These are phyloP conservation scores for Xylariaceae sp. DNA, from an alignment of 2,329 filamentous ascomycete genomes.

Conservation along the genomic window DNA sequence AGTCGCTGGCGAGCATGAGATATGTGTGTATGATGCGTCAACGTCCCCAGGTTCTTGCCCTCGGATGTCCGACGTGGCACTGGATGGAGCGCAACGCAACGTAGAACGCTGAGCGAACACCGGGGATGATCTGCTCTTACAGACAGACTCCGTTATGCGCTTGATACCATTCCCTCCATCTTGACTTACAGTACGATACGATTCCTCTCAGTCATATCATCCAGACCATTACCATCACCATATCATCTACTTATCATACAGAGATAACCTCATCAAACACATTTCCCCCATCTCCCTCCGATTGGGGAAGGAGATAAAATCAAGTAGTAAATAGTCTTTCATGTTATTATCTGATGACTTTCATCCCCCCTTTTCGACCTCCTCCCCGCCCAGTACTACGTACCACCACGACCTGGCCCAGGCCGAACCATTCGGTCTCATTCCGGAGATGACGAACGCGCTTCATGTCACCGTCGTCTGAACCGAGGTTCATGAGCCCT, in stretches of 20 bases:
- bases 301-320: background rate
- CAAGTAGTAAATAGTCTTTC: background rate
- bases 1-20: too few relatives aligned
- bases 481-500: background rate
- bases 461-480: too few relatives aligned
- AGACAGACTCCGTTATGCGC: too few relatives aligned
- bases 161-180: background rate
- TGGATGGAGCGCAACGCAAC: background rate
- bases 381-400: conserved; percentile 2
- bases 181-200: background rate
- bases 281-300: background rate
- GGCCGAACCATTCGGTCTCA: conserved; percentile 7
- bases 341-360: background rate
- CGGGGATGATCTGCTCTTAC: background rate
- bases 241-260: too few relatives aligned
- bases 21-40: background rate
- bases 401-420: conserved; percentile 6
- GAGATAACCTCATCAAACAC: too few relatives aligned
- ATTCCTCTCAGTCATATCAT: background rate
- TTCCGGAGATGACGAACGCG: conserved; percentile 12
- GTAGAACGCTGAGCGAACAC: background rate
- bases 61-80: background rate
- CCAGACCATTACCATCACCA: too few relatives aligned
- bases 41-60: background rate
- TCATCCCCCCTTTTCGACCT: too few relatives aligned